Evolutionary conservation across 192 early-diverging fungal species (phyloP).

Genomic region (Kickxella alabastrina): DNA sequence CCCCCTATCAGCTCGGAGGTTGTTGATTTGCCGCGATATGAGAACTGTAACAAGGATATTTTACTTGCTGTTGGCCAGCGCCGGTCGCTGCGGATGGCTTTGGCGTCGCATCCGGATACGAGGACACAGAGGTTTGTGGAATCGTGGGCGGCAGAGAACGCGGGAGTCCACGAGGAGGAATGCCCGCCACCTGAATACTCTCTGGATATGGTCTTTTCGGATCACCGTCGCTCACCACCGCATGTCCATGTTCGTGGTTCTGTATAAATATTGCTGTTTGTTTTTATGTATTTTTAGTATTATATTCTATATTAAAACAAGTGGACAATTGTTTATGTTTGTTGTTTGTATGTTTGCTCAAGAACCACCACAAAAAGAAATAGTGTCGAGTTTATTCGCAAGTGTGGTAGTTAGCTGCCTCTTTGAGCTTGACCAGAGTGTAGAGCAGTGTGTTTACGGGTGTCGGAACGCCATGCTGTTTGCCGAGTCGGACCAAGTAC

Average conservation of each 20-base stretch:
- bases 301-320: background rate
- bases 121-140: no score
- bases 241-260: no score
- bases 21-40: constrained; percentile 40
- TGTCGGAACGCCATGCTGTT: constrained; percentile 45
- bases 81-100: constrained; percentile 5
- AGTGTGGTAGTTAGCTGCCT: constrained; percentile 10
- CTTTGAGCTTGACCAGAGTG: constrained; percentile 39
- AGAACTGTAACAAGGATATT: constrained; percentile 32
- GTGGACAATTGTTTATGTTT: background rate
- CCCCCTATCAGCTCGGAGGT: constrained; percentile 4
- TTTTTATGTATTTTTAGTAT: background rate
- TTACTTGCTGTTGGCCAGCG: constrained; percentile 30
- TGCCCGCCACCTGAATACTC: background rate
- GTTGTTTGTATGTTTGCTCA: no score
- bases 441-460: constrained; percentile 40
- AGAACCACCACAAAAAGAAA: no score
- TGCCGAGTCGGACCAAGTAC: constrained; percentile 50
- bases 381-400: background rate
- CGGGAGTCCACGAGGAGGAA: no score
- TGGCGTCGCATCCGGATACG: no score
- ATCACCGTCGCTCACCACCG: background rate
- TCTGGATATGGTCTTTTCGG: background rate
- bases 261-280: no score
- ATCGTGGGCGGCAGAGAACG: no score